Conservation (phyloP, 2,329 filamentous ascomycete species). For the Nectriaceae sp. region DNA sequence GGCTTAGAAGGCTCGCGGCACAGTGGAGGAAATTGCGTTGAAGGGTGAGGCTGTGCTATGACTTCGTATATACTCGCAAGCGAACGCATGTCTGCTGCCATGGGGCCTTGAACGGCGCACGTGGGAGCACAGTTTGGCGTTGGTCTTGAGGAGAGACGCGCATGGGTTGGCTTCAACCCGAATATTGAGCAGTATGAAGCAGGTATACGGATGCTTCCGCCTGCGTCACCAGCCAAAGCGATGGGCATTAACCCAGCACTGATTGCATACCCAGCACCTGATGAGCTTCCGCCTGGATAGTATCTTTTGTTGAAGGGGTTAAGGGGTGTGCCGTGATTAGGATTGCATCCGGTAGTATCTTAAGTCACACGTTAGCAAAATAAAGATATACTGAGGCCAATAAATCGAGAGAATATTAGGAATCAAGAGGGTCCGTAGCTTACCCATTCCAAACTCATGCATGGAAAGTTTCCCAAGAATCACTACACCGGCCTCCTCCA, state of each 20-base stretch:
- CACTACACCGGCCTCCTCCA: constrained; percentile 70
- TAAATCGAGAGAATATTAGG: constrained; percentile 20
- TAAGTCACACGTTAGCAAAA: too few relatives aligned
- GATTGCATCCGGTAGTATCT: constrained; percentile 78
- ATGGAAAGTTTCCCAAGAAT: constrained; percentile 73
- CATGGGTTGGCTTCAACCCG: constrained; percentile 72
- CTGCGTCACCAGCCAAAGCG: constrained; percentile 71
- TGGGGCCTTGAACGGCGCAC: constrained; percentile 66
- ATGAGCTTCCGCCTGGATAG: constrained; percentile 78
- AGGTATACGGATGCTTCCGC: constrained; percentile 74
- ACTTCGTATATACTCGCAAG: constrained; percentile 66
- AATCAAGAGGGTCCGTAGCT: too few relatives aligned
- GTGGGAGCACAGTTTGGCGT: constrained; percentile 60
- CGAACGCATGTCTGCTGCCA: constrained; percentile 67
- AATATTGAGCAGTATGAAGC: constrained; percentile 72
- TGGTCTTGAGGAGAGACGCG: constrained; percentile 64
- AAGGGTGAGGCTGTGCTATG: constrained; percentile 64
- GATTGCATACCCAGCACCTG: constrained; percentile 73
- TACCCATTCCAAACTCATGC: constrained; percentile 75
- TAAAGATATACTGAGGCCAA: neutral
- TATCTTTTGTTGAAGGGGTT: constrained; percentile 75
- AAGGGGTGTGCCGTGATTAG: constrained; percentile 69
- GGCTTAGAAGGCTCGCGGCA: constrained; percentile 24
- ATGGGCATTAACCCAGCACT: constrained; percentile 69
- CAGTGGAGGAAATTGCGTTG: constrained; percentile 53